Evolutionary conservation across 306 rosid species (phyloP).

Genomic region (Echinosophora koreensis): DNA sequence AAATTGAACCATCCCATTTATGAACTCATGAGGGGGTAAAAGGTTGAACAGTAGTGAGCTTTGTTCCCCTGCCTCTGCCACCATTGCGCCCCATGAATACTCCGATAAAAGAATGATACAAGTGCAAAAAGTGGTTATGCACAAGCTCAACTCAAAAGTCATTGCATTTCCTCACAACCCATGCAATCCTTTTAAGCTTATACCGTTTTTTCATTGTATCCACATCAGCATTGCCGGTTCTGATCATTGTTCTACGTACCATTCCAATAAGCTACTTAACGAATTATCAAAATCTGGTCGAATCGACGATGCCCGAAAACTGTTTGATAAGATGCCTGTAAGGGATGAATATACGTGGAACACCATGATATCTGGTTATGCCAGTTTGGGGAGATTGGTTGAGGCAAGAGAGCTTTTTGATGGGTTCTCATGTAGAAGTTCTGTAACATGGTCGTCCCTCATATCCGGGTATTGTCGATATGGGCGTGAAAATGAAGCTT

Average conservation of each 20-base stretch:
- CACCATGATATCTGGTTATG: conserved; percentile 78
- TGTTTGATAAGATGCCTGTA: conserved; percentile 73
- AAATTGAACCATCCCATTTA: too few relatives aligned
- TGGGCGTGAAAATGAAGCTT: conserved; percentile 69
- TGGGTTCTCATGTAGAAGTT: conserved; percentile 53
- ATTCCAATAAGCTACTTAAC: conserved; percentile 57
- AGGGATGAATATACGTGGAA: conserved; percentile 85
- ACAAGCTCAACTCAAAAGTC: conserved; percentile 50
- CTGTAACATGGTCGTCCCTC: conserved; percentile 83
- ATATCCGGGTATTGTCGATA: conserved; percentile 76
- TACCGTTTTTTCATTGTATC: conserved; percentile 28
- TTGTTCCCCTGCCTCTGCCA: too few relatives aligned
- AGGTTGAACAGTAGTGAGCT: too few relatives aligned
- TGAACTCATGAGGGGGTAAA: too few relatives aligned
- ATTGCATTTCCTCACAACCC: conserved; percentile 27
- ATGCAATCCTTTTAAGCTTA: conserved; percentile 40
- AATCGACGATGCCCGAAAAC: conserved; percentile 69
- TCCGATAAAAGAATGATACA: too few relatives aligned
- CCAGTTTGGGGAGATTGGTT: conserved; percentile 62
- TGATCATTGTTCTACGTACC: conserved; percentile 47
- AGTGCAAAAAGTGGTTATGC: conserved; percentile 46
- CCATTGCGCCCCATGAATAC: too few relatives aligned
- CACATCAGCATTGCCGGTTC: conserved; percentile 39
- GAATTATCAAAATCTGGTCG: conserved; percentile 65
- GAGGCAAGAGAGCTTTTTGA: conserved; percentile 78